These are phyloP conservation scores for Spathaspora hagerdaliae DNA, from an alignment of 805 yeast species.

Conservation along the genomic window DNA sequence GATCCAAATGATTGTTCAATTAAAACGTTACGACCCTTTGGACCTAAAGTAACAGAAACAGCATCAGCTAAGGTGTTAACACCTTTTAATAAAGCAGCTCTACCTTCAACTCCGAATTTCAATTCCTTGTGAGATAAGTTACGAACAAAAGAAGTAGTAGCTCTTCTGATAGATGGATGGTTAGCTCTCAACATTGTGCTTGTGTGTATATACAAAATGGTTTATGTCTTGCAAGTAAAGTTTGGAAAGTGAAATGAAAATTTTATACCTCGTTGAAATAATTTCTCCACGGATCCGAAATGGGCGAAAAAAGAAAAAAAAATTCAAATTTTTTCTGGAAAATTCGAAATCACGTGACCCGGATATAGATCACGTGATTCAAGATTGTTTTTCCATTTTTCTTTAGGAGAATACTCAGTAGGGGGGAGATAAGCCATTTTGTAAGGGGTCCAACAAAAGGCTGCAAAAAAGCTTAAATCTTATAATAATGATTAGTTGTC, in stretches of 20 bases:
- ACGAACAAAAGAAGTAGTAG: constrained; percentile 43
- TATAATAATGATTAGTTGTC: too few relatives aligned
- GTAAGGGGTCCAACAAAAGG: too few relatives aligned
- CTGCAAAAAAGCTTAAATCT: too few relatives aligned
- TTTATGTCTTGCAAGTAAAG: background rate
- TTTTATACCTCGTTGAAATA: constrained; percentile 1
- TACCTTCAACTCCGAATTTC: constrained; percentile 95
- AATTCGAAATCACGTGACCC: constrained; percentile 5
- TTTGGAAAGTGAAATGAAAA: constrained; percentile 1
- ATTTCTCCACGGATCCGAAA: background rate
- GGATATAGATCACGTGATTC: too few relatives aligned
- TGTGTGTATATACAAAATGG: background rate
- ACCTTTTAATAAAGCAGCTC: constrained; percentile 91
- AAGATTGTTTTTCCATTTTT: too few relatives aligned
- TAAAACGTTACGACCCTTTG: constrained; percentile 95
- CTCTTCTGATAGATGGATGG: constrained; percentile 33
- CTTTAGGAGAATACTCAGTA: too few relatives aligned
- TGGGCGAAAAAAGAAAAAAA: background rate
- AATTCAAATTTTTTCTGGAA: constrained; percentile 9
- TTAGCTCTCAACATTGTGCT: constrained; percentile 43
- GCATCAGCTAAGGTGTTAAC: constrained; percentile 95
- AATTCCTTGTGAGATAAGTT: constrained; percentile 79
- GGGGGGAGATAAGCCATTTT: too few relatives aligned
- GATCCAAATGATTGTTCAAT: constrained; percentile 96
- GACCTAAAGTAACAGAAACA: constrained; percentile 94